phyloP scores from a whole-genome alignment of 2,329 filamentous ascomycete genomes.

The Aspergillus udagawae region DNA sequence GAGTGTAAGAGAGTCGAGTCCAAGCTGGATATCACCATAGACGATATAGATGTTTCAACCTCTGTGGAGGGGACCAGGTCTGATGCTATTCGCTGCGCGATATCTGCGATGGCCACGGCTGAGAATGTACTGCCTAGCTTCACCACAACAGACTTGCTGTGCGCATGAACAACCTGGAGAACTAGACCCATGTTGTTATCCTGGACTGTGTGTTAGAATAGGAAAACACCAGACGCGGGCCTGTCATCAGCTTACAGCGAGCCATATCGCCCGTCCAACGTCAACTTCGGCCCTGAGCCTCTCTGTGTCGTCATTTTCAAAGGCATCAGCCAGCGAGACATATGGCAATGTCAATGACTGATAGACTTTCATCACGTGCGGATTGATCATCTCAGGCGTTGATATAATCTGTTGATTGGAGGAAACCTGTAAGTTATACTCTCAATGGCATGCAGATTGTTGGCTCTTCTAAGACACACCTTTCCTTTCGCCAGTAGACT shows the following conservation, averaged over 20 bases:
- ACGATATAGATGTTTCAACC: conserved; percentile 34
- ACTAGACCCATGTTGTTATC: conserved; percentile 74
- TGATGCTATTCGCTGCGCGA: conserved; percentile 33
- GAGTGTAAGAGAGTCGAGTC: conserved; percentile 49
- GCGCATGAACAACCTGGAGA: conserved; percentile 63
- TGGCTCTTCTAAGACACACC: conserved; percentile 25
- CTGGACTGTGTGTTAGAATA: conserved; percentile 22
- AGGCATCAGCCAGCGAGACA: conserved; percentile 63
- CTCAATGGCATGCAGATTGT: not conserved
- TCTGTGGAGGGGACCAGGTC: conserved; percentile 21
- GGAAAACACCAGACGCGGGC: not conserved
- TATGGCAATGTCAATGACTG: conserved; percentile 65
- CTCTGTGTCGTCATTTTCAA: conserved; percentile 56
- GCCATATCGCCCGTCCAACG: conserved; percentile 57
- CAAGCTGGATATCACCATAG: conserved; percentile 49
- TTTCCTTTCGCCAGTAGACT: conserved; percentile 68
- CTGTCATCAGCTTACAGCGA: conserved; percentile 42
- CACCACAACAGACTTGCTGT: conserved; percentile 71
- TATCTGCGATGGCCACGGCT: conserved; percentile 53
- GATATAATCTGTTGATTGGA: conserved; percentile 35
- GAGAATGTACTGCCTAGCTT: conserved; percentile 70
- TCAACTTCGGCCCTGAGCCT: conserved; percentile 63
- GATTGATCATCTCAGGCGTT: conserved; percentile 55
- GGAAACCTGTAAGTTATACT: conserved; percentile 2
- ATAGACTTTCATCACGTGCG: conserved; percentile 54